Conservation (phyloP, 495 filamentous ascomycete genomes). For the Penicillium daleae region DNA sequence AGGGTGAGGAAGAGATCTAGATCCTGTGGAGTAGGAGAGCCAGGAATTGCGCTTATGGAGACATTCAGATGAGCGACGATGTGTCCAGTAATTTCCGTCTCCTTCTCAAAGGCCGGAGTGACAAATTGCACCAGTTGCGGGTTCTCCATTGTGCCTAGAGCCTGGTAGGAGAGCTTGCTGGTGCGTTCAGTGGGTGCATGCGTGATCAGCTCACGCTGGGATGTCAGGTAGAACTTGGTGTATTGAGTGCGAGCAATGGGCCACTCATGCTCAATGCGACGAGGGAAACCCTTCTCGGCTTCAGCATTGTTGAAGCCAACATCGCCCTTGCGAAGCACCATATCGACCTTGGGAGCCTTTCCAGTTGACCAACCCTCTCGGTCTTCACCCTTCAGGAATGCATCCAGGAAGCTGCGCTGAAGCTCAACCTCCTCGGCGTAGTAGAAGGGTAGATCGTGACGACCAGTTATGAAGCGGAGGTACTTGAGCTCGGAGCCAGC, state of each 20-base stretch:
- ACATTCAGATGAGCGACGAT: slow-evolving; percentile 64
- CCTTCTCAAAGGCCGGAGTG: slow-evolving; percentile 54
- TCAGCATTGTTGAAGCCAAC: slow-evolving; percentile 64
- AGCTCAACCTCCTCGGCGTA: slow-evolving; percentile 66
- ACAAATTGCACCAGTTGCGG: slow-evolving; percentile 55
- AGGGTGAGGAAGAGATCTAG: slow-evolving; percentile 70
- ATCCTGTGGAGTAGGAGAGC: slow-evolving; percentile 45
- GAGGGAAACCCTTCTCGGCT: slow-evolving; percentile 53
- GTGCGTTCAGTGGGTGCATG: slow-evolving; percentile 10
- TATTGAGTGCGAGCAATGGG: slow-evolving; percentile 65
- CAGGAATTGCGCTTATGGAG: slow-evolving; percentile 50
- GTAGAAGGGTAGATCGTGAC: slow-evolving; percentile 75
- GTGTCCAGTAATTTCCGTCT: slow-evolving; percentile 70
- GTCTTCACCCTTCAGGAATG: slow-evolving; percentile 69
- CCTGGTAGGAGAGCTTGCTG: slow-evolving; percentile 54
- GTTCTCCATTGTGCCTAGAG: slow-evolving; percentile 55
- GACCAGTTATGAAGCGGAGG: slow-evolving; percentile 66
- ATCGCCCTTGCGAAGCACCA: slow-evolving; percentile 64
- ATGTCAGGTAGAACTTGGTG: slow-evolving; percentile 56
- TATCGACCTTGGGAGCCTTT: slow-evolving; percentile 57
- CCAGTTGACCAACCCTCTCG: slow-evolving; percentile 61
- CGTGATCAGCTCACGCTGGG: slow-evolving; percentile 37
- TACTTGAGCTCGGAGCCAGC: slow-evolving; percentile 67
- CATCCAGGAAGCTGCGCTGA: slow-evolving; percentile 66
- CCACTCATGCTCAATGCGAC: slow-evolving; percentile 63